Percentiles rank a stretch among this genome's conserved stretches.
Evolutionary conservation across 768 basidiomycete species (phyloP).

Genomic region (Pulveroboletus sp.): DNA sequence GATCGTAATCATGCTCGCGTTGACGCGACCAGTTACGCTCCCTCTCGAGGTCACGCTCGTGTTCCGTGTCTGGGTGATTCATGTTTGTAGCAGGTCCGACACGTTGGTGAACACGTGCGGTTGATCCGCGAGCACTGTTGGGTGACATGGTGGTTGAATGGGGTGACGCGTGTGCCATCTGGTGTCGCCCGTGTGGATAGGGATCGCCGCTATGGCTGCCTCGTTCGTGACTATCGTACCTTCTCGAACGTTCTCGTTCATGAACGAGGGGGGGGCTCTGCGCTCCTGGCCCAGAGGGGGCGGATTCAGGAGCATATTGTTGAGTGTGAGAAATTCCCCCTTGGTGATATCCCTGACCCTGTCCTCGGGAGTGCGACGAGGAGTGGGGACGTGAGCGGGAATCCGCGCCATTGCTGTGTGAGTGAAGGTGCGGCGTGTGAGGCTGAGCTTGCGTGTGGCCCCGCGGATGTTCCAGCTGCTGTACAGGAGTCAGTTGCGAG

Average conservation of each 20-base stretch:
- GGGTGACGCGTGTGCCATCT: conserved; percentile 30
- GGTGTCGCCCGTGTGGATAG: conserved; percentile 30
- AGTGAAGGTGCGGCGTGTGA: conserved; percentile 40
- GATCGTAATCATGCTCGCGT: conserved; percentile 41
- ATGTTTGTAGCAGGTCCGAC: conserved; percentile 58
- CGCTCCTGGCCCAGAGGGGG: conserved; percentile 41
- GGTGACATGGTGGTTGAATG: conserved; percentile 34
- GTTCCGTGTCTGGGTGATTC: conserved; percentile 35
- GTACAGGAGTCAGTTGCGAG: conserved; percentile 43
- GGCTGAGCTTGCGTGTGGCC: conserved; percentile 33
- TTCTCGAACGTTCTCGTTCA: conserved; percentile 42
- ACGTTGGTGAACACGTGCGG: conserved; percentile 55
- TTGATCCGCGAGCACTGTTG: conserved; percentile 31
- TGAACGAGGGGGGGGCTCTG: conserved; percentile 47
- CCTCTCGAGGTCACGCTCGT: conserved; percentile 45
- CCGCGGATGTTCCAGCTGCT: conserved; percentile 34
- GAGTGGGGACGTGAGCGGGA: conserved; percentile 48
- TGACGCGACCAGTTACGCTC: conserved; percentile 36
- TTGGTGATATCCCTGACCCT: conserved; percentile 32
- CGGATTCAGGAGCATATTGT: conserved; percentile 43
- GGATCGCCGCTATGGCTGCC: conserved; percentile 31
- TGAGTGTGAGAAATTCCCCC: conserved; percentile 38
- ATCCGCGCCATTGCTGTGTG: conserved; percentile 37
- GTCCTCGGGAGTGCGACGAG: conserved; percentile 48
- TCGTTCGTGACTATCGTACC: conserved; percentile 45